Conservation (phyloP, 345 rosid genomes). For the Ceriops zippeliana region DNA sequence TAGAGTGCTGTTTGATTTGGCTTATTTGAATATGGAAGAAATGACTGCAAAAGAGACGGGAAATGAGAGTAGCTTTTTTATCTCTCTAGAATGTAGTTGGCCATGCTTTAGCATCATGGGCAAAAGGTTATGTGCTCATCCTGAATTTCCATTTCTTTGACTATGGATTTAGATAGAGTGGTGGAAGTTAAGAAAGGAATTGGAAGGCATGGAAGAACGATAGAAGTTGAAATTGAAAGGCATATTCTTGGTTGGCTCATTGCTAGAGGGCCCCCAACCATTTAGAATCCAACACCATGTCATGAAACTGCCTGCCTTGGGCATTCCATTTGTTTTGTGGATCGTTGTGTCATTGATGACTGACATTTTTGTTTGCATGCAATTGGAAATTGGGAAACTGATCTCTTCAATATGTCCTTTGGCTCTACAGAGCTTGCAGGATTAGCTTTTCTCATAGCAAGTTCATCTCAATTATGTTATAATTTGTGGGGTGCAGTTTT, state of each 20-base stretch:
- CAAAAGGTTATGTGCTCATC: background rate
- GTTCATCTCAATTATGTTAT: too few species aligned
- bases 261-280: background rate
- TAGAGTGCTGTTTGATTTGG: background rate
- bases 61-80: background rate
- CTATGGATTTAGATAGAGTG: background rate
- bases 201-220: too few species aligned
- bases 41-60: background rate
- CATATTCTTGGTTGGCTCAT: background rate
- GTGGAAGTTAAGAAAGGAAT: too few species aligned
- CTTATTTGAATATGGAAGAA: background rate
- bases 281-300: background rate
- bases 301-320: background rate
- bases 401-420: background rate
- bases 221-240: background rate
- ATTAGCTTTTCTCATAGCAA: background rate
- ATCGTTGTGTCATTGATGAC: background rate
- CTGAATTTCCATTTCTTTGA: background rate
- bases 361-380: background rate
- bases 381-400: background rate
- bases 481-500: too few species aligned
- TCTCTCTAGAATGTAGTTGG: background rate
- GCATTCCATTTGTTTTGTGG: background rate
- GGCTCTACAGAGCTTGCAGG: background rate
- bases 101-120: too few species aligned